Evolutionary conservation across 2,329 filamentous ascomycete species (phyloP), one percentile per base, ranked within the genome.

Genomic region (Aspergillus sp.): DNA sequence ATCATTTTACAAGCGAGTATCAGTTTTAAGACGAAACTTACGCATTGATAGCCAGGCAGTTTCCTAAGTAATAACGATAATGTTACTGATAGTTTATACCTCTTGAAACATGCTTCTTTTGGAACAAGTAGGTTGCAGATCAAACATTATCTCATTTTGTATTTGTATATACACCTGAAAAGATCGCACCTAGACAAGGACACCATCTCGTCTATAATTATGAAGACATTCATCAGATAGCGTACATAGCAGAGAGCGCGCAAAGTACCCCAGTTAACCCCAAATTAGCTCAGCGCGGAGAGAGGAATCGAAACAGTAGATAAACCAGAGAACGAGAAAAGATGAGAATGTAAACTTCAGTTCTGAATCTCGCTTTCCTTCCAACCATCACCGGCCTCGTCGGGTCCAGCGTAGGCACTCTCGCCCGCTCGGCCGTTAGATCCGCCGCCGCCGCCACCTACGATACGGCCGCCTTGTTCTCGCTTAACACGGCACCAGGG

Each of bases 401-500:
- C 78, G 43, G 73, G 72, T 43, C 78, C 79, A 55, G 81, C 62
- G 43, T 71, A 73, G 42, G 70, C 83, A 63, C 67, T 77, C 73
- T 69, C 74, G 68, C 79, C 81, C 74, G 55, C 72, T 70, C 66
- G 70, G 3, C 72, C 71, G 34, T 17, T 58, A 20, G 30, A 15
- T 32, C 49, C 45, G 54, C 50, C 62, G 11, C 61, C 56, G 13
- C 76, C 76, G 48, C 69, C 74, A 52, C 76, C 84, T 49, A 88
- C 85, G 61, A 83, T 80, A 57, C 85, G 76, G 6, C 86, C 85
- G 22, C 93, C 92, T 66, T 93, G 85, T 72, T 89, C 89, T 65
- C 95, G 82, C 86, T 99, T 99, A 38, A 99, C 93, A 56, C 95
- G 85, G 76, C 92, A 96, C 79, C 86, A 93, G 72, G 97, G 84